Conservation (phyloP, 1,284 basidiomycete species). For the Malassezia dermatis region DNA sequence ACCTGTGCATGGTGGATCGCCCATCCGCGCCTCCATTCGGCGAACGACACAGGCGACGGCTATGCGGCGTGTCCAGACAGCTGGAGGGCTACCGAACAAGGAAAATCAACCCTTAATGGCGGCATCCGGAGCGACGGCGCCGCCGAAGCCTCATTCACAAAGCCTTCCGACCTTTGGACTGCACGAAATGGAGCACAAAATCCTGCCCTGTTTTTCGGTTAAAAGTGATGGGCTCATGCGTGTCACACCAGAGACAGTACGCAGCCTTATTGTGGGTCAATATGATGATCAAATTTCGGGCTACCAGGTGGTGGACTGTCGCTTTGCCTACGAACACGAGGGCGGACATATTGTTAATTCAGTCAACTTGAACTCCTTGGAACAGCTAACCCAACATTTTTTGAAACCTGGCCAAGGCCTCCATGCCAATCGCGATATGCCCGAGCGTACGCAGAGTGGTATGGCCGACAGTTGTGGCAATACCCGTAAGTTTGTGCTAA, state of each 20-base stretch:
- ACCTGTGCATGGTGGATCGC: conserved; percentile 7
- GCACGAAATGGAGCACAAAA: conserved; percentile 61
- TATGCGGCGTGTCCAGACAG: conserved; percentile 3
- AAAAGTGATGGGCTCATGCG: conserved; percentile 91
- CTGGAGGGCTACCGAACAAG: neutral
- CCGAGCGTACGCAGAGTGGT: conserved; percentile 57
- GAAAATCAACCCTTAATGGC: conserved; percentile 1
- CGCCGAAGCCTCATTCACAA: neutral
- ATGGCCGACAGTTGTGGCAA: conserved; percentile 53
- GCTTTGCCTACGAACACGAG: conserved; percentile 90
- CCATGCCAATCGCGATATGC: conserved; percentile 35
- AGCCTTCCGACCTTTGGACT: conserved; percentile 38
- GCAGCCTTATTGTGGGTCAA: conserved; percentile 32
- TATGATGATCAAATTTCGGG: conserved; percentile 32
- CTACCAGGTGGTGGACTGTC: conserved; percentile 71
- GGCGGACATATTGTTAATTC: conserved; percentile 89
- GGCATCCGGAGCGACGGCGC: neutral
- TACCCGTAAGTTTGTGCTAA: conserved; percentile 63
- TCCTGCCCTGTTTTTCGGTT: conserved; percentile 83
- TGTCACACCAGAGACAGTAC: conserved; percentile 61
- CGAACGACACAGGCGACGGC: neutral
- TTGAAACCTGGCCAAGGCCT: conserved; percentile 54
- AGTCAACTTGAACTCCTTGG: conserved; percentile 77
- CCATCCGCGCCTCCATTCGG: conserved; percentile 8
- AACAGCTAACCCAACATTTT: conserved; percentile 68